These are phyloP conservation scores for Phytophthora sansomeana DNA, from an alignment of 352 stramenopile genomes.

Conservation along the genomic window DNA sequence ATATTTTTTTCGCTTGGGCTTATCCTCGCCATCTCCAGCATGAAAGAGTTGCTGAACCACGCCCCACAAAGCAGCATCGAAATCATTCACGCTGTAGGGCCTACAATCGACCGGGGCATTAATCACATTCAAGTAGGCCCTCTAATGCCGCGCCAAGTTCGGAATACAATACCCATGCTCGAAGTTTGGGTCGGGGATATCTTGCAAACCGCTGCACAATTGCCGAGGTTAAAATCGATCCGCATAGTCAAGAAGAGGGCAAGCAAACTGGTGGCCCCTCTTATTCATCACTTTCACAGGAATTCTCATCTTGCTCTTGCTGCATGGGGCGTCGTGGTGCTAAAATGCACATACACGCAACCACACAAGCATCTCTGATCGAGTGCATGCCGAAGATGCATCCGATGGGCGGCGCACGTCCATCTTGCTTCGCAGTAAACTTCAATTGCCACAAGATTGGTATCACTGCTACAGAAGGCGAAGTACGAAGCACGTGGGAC, in stretches of 20 bases:
- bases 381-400: slow-evolving; percentile 26
- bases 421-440: slow-evolving; percentile 40
- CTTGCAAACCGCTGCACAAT: too few species aligned
- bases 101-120: too few species aligned
- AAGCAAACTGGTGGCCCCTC: too few species aligned
- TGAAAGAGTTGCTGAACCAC: slow-evolving; percentile 27
- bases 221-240: too few species aligned
- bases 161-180: too few species aligned
- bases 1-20: slow-evolving; percentile 29
- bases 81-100: too few species aligned
- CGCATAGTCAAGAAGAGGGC: too few species aligned
- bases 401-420: slow-evolving; percentile 37
- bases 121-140: too few species aligned
- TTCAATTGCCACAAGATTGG: slow-evolving; percentile 39
- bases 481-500: slow-evolving; percentile 15
- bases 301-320: slow-evolving; percentile 6
- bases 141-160: too few species aligned
- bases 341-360: slow-evolving; percentile 28
- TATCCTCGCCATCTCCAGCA: slow-evolving; percentile 18
- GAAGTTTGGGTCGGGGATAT: too few species aligned
- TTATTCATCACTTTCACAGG: not conserved
- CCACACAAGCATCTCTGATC: not conserved
- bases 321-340: slow-evolving; percentile 23
- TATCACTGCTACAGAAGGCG: slow-evolving; percentile 3
- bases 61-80: not conserved